Conservation (phyloP, 2,329 filamentous ascomycete genomes). For the Ophiostoma tasmaniense region DNA sequence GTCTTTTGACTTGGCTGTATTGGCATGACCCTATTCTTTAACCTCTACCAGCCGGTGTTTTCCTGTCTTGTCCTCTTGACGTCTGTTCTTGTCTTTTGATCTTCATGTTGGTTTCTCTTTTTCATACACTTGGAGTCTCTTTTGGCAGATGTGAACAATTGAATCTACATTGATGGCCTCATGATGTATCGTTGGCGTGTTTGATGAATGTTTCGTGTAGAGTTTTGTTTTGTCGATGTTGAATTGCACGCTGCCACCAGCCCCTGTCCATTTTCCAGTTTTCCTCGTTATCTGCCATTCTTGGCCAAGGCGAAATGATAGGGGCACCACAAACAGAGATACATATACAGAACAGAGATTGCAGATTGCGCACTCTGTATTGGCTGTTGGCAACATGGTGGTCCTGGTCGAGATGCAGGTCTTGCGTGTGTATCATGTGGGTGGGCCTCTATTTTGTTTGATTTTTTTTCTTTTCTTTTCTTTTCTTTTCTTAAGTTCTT, state of each 20-base stretch:
- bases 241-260: background rate
- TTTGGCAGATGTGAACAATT: background rate
- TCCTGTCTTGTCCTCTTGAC: background rate
- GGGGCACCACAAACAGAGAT: background rate
- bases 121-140: background rate
- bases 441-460: background rate
- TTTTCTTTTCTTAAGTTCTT: background rate
- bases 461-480: background rate
- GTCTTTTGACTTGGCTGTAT: background rate
- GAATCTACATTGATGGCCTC: background rate
- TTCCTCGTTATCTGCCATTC: background rate
- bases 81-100: background rate
- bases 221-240: background rate
- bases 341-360: no score
- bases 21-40: background rate
- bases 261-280: background rate
- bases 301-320: background rate
- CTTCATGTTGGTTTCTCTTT: background rate
- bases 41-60: background rate
- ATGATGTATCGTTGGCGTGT: background rate
- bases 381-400: background rate
- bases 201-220: background rate
- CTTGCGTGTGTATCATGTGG: slow-evolving; percentile 1
- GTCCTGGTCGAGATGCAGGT: background rate
- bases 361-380: background rate